A percentile compares a stretch with the other conserved stretches of the same genome.
Conservation (phyloP, 179 eudicot species). For the Vitellaria paradoxa region DNA sequence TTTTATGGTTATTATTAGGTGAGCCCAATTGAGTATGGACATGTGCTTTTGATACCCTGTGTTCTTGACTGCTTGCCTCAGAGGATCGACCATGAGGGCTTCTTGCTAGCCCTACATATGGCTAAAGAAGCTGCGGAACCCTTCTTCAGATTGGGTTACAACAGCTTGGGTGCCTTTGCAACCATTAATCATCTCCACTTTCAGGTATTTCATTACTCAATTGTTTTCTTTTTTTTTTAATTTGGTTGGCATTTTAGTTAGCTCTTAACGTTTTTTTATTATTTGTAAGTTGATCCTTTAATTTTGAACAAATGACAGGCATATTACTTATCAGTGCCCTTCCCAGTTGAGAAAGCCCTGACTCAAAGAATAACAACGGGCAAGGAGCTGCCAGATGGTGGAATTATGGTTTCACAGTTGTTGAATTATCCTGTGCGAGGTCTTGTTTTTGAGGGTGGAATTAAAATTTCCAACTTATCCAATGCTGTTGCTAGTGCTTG, state of each 20-base stretch:
- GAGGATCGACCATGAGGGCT: slow-evolving; percentile 22
- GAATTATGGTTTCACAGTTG: slow-evolving; percentile 22
- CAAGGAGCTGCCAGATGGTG: slow-evolving; percentile 5
- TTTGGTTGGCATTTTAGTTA: neutral
- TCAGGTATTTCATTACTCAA: slow-evolving; percentile 15
- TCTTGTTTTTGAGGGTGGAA: slow-evolving; percentile 29
- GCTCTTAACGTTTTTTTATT: neutral
- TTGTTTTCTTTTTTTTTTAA: neutral
- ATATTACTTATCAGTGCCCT: slow-evolving; percentile 25
- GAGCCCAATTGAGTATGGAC: slow-evolving; percentile 36
- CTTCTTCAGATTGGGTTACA: slow-evolving; percentile 30
- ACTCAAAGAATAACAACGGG: slow-evolving; percentile 1
- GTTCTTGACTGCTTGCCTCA: slow-evolving; percentile 29
- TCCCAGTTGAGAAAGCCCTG: slow-evolving; percentile 26
- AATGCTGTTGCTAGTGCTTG: slow-evolving; percentile 20
- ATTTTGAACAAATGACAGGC: slow-evolving; percentile 16
- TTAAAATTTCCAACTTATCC: slow-evolving; percentile 14
- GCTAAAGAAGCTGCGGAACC: slow-evolving; percentile 26
- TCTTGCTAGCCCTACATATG: slow-evolving; percentile 26
- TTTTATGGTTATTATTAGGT: slow-evolving; percentile 12
- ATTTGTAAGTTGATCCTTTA: neutral
- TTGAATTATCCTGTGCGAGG: slow-evolving; percentile 26
- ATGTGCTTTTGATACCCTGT: slow-evolving; percentile 31
- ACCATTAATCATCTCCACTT: slow-evolving; percentile 37
- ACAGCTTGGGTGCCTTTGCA: slow-evolving; percentile 34